These are phyloP conservation scores for Isatis lusitanica DNA, from an alignment of 441 rosid species.

Conservation along the genomic window DNA sequence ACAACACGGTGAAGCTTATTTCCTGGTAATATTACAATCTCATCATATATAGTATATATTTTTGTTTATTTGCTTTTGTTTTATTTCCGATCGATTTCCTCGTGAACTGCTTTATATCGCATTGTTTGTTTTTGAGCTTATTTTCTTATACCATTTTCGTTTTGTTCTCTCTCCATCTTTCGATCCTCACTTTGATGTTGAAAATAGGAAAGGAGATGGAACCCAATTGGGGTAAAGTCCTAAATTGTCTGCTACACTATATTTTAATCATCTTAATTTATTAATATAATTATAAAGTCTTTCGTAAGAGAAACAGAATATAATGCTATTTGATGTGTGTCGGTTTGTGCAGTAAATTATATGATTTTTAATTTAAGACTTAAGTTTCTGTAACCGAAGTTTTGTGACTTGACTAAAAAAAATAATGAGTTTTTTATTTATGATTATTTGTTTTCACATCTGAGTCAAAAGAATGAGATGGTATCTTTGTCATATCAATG, in stretches of 20 bases:
- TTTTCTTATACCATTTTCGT: not conserved
- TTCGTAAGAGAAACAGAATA: slow-evolving; percentile 13
- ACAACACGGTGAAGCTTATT: slow-evolving; percentile 93
- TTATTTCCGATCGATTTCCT: slow-evolving; percentile 8
- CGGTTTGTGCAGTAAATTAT: slow-evolving; percentile 28
- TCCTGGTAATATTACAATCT: slow-evolving; percentile 56
- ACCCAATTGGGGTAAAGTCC: slow-evolving; percentile 37
- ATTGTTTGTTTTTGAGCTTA: slow-evolving; percentile 6
- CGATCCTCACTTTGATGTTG: slow-evolving; percentile 17
- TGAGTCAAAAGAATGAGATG: not conserved
- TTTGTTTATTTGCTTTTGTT: not conserved
- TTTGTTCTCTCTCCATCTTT: not conserved
- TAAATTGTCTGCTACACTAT: slow-evolving; percentile 36
- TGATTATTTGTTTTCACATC: not conserved
- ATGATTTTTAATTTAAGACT: not conserved
- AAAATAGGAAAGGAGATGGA: slow-evolving; percentile 35
- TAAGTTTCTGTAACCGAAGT: slow-evolving; percentile 24
- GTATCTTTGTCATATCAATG: not conserved
- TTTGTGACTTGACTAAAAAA: slow-evolving; percentile 15
- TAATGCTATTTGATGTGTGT: slow-evolving; percentile 24
- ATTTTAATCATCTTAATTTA: not conserved
- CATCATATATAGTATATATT: not conserved
- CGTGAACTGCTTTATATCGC: not conserved
- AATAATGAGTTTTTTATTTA: not conserved
- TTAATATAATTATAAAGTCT: slow-evolving; percentile 2